A percentile compares a stretch with the other conserved stretches of the same genome.
Evolutionary conservation across 257 asterid species (phyloP).

Genomic region (Solanum verrucosum): DNA sequence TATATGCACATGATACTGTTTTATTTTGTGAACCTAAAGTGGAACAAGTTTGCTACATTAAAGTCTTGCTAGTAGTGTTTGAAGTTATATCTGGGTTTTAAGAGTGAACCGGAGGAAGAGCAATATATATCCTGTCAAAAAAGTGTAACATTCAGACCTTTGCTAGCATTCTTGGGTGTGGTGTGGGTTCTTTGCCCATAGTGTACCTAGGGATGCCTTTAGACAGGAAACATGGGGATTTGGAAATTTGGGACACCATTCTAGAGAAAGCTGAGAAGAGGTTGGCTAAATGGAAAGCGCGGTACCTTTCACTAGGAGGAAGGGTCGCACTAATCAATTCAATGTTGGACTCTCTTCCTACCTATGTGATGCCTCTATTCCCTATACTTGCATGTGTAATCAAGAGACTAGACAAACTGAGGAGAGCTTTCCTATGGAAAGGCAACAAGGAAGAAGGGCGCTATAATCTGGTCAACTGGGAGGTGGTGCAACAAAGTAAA

Average conservation of each 20-base stretch:
- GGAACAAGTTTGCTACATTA: not conserved
- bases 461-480: not conserved
- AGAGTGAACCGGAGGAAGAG: not conserved
- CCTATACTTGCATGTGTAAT: not conserved
- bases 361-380: not conserved
- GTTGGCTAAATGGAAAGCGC: too few species aligned
- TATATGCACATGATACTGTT: not conserved
- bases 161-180: not conserved
- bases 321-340: not conserved
- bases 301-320: not conserved
- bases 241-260: not conserved
- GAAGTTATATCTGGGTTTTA: not conserved
- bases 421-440: not conserved
- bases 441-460: not conserved
- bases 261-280: not conserved
- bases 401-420: not conserved
- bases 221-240: not conserved
- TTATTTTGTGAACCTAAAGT: not conserved
- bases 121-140: not conserved
- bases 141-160: not conserved
- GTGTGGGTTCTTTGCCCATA: not conserved
- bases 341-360: not conserved
- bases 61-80: not conserved
- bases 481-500: not conserved
- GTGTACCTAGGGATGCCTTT: not conserved